Evolutionary conservation across 2,329 filamentous ascomycete species (phyloP), one percentile per base, ranked within the genome.

Genomic region (Coniochaeta pulveracea): DNA sequence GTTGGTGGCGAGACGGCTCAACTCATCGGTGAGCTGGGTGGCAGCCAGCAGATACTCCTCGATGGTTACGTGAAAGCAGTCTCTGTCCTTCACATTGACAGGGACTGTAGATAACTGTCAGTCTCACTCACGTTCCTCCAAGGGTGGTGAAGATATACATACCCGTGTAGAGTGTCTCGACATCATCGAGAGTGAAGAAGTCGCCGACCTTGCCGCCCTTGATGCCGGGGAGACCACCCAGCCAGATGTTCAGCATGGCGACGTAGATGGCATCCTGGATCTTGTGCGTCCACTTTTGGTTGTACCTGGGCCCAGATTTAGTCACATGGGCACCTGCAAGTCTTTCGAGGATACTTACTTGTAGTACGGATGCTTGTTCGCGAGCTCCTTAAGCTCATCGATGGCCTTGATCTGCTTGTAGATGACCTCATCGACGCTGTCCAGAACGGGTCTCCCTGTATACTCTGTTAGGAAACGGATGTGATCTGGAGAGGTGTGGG

Each of bases 31-130:
- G 38, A 96, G 73, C 39, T 79, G 76, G 37, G 91, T 89, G 38
- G 96, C 68, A 10, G 85, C 79, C 38, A 93, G 78, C 16, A 98
- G 77, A 57, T 98, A 98, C 60, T 98, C 91, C 59, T 98, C 91
- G 47, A 96, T 89, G 26, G 86, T 93, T 48, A 98, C 68, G 56
- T 98, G 91, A 69, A 98, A 98, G 33, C 77, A 74, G 54, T 96
- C 89, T 40, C 72, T 66, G 48, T 89, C 81, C 57, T 93, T 93
- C 49, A 94, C 70, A 53, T 95, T 95, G 41, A 91, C 80, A 10
- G 86, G 88, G 9, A 94, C 88, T 88, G 15, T 29, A 11, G 21
- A 34, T 36, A 10, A 17, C 14, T 26, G 14, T 18, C 14, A n/a
- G 32, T 35, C 17, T 31, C 24, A 5, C 25, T 11, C n/a, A n/a